Conservation (phyloP, 768 basidiomycete genomes). For the Podaxis pistillaris region DNA sequence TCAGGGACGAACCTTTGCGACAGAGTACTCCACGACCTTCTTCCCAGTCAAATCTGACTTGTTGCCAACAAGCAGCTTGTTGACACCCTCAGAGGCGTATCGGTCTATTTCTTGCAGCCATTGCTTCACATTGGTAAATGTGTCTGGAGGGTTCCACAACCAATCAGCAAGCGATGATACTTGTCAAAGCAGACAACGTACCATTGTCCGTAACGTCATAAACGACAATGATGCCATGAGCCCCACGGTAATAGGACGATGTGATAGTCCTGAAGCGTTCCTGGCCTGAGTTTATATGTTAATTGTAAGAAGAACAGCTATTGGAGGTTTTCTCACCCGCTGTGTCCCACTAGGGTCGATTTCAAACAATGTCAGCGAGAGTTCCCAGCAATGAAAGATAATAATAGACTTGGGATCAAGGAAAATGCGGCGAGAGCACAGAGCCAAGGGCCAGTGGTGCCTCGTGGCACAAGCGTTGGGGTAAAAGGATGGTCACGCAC, state of each 20-base stretch:
- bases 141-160: constrained; percentile 51
- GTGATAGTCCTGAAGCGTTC: constrained; percentile 99
- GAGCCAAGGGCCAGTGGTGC: background rate
- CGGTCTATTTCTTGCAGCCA: constrained; percentile 93
- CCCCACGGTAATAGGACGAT: constrained; percentile 98
- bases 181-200: constrained; percentile 24
- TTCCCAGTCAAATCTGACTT: constrained; percentile 98
- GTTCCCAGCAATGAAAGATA: background rate
- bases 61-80: constrained; percentile 98
- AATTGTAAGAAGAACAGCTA: constrained; percentile 6
- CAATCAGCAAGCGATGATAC: constrained; percentile 5
- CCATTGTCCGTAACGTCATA: constrained; percentile 97
- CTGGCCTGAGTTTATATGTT: constrained; percentile 57
- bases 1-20: constrained; percentile 65
- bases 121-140: constrained; percentile 93
- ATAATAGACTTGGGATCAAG: background rate
- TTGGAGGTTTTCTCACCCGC: constrained; percentile 56
- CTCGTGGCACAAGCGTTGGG: constrained; percentile 10
- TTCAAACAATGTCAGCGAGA: background rate
- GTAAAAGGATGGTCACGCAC: constrained; percentile 49
- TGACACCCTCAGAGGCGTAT: constrained; percentile 97
- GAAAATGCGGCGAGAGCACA: background rate
- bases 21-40: constrained; percentile 90
- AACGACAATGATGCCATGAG: constrained; percentile 98
- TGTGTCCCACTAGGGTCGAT: constrained; percentile 83